Evolutionary conservation across 495 filamentous ascomycete genomes (phyloP).

Genomic region (Penicillium macrosclerotiorum): DNA sequence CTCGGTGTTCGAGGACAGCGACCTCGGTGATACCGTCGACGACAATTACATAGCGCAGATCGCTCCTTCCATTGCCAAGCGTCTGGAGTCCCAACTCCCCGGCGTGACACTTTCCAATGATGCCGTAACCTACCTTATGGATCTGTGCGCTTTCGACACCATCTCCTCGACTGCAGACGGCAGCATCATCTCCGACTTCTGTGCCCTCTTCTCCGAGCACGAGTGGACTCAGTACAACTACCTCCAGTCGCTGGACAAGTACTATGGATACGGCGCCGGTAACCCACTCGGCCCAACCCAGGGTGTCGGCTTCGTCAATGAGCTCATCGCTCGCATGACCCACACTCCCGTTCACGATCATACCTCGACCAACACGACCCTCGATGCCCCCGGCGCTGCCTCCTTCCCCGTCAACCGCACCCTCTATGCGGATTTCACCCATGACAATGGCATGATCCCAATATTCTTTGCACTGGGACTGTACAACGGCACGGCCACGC

Average conservation of each 20-base stretch:
- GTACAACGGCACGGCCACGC: constrained; percentile 57
- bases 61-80: constrained; percentile 55
- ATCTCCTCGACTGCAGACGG: constrained; percentile 49
- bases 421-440: constrained; percentile 82
- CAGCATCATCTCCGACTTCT: constrained; percentile 59
- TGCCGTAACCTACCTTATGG: constrained; percentile 73
- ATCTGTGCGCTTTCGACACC: constrained; percentile 80
- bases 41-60: constrained; percentile 55
- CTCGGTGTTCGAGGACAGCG: constrained; percentile 52
- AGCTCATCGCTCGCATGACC: constrained; percentile 78
- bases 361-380: constrained; percentile 69
- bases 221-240: constrained; percentile 80
- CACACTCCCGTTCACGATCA: constrained; percentile 61
- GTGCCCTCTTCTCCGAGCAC: constrained; percentile 60
- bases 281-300: constrained; percentile 76
- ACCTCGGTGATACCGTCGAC: constrained; percentile 50
- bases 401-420: constrained; percentile 67
- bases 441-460: constrained; percentile 79
- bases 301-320: constrained; percentile 81
- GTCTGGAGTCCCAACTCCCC: constrained; percentile 61
- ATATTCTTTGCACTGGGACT: constrained; percentile 72
- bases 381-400: constrained; percentile 51
- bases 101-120: constrained; percentile 54
- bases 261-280: constrained; percentile 74
- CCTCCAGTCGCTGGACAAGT: constrained; percentile 71